Base-by-base conservation (phyloP, 2,329 filamentous ascomycete species). In the Biscogniauxia mediterranea region DNA sequence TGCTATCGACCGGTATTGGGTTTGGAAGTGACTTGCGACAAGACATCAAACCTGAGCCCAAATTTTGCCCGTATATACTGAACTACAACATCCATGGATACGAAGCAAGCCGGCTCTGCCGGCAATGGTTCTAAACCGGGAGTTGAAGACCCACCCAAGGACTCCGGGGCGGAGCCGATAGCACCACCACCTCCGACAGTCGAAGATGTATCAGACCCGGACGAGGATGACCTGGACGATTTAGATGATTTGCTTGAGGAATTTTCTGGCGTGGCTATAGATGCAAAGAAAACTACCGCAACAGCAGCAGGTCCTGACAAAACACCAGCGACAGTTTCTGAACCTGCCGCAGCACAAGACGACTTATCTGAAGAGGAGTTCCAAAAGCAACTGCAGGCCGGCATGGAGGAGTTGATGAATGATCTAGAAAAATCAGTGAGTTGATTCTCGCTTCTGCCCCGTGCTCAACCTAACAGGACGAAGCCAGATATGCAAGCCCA, bases 181-280 rank as follows among this genome's bases (percentile, higher is more conserved):
- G 66, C 66, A 11, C 63, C 66, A 8, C 67, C 65, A 19, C 62
- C 66, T 52, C 69, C 69, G 17, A 73, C 72, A 17, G 69, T 75
- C 21, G 85, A 83, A 21, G 84, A 90, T 67, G 87, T 90, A 17
- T 89, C 93, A 20, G 94, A 97, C 71, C 94, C 93, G 6, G 94
- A 98, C 67, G 93, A 96, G 76, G 95, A 95, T 76, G 91, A 95
- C 68, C 80, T 95, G 20, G 91, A 97, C 71, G 95, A 98, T 71
- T 81, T 99, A 52, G 95, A 99, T 77, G 94, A 98, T 69, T 90
- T 98, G 76, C 88, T 99, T 25, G 92, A 97, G 73, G 91, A 97
- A 66, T 99, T 99, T 78, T 88, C 89, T 51, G 78, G 89, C 26
- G 81, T 83, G 56, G 87, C 88, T 67, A 70, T 88, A 61, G 79